Conservation (phyloP, 169 alveolate species). For the Plasmodium malariae region DNA sequence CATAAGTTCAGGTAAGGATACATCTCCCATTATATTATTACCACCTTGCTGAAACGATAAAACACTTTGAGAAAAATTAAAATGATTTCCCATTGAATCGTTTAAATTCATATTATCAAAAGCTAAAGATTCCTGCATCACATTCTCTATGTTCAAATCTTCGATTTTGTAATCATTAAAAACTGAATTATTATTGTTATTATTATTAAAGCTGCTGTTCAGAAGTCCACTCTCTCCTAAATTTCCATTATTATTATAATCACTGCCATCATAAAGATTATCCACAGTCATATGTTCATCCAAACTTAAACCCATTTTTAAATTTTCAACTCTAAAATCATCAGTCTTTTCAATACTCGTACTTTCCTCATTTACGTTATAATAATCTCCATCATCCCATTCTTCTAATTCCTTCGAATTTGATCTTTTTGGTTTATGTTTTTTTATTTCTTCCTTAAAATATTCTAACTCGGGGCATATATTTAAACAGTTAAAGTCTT, state of each 20-base stretch:
- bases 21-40: not conserved
- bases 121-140: conserved; percentile 68
- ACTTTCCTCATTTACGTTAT: not conserved
- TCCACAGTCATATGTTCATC: conserved; percentile 26
- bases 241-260: conserved; percentile 16
- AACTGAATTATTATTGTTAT: conserved; percentile 10
- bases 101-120: conserved; percentile 69
- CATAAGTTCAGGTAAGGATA: conserved; percentile 51
- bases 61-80: conserved; percentile 38
- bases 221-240: not conserved
- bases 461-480: conserved; percentile 74
- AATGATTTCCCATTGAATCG: conserved; percentile 39
- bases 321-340: conserved; percentile 7
- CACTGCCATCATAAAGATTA: conserved; percentile 30
- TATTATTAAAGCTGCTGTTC: conserved; percentile 12
- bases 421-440: conserved; percentile 38
- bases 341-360: not conserved
- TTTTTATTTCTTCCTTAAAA: conserved; percentile 63
- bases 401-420: conserved; percentile 50
- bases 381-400: not conserved
- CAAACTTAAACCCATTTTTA: conserved; percentile 9
- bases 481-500: conserved; percentile 36
- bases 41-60: conserved; percentile 29
- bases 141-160: conserved; percentile 71
- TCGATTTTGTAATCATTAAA: conserved; percentile 42